phyloP scores from a whole-genome alignment of 352 stramenopile species.

The Blastocystis sp. region DNA sequence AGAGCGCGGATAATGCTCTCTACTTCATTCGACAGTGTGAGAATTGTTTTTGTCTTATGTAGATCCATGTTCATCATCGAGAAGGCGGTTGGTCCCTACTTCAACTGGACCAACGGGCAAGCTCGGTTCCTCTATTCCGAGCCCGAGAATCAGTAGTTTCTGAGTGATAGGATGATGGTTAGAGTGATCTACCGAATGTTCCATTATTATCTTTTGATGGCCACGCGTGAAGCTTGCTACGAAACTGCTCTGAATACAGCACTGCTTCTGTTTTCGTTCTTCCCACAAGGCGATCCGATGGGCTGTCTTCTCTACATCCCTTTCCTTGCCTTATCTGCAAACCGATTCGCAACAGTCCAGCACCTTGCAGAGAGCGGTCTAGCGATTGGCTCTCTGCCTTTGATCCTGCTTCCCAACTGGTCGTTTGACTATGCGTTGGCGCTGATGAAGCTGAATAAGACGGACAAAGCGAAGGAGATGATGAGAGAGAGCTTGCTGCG shows the following conservation, averaged over 20 bases:
- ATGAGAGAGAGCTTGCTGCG: background rate
- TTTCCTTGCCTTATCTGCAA: background rate
- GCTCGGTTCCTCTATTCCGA: conserved; percentile 17
- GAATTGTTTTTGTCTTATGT: background rate
- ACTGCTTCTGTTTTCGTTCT: conserved; percentile 32
- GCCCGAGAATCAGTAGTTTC: background rate
- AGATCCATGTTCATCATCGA: conserved; percentile 30
- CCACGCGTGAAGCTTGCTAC: background rate
- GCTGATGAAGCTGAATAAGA: background rate
- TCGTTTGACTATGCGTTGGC: conserved; percentile 29
- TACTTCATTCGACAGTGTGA: background rate
- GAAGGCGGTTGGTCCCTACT: background rate
- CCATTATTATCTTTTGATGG: background rate
- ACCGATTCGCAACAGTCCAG: background rate
- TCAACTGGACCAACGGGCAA: background rate
- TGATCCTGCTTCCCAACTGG: conserved; percentile 21
- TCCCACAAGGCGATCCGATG: conserved; percentile 7
- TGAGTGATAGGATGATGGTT: background rate
- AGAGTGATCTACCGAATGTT: background rate
- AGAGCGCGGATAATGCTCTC: background rate
- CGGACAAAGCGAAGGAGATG: background rate
- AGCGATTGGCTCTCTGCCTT: background rate
- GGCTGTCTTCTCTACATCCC: conserved; percentile 19
- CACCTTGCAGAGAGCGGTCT: background rate
- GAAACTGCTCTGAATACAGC: conserved; percentile 10